Percentiles rank a stretch among this genome's conserved stretches.
Conservation (phyloP, 495 filamentous ascomycete genomes). For the Rhypophila decipiens region DNA sequence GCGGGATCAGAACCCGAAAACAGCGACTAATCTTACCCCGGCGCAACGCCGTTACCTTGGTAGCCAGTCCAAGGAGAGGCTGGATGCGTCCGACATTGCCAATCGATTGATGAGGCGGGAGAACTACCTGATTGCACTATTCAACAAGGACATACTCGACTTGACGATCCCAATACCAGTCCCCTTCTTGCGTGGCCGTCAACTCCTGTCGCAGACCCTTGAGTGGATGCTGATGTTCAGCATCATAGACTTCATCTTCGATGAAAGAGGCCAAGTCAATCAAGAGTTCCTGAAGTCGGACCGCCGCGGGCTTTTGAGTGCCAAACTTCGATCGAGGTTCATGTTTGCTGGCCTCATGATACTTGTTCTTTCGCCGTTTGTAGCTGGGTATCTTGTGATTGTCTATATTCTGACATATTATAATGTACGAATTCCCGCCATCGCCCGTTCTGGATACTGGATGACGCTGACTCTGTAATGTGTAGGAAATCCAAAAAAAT, state of each 20-base stretch:
- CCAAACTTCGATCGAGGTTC: conserved; percentile 67
- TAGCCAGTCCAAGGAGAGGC: conserved; percentile 85
- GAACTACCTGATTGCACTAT: conserved; percentile 91
- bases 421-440: conserved; percentile 50
- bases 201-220: conserved; percentile 71
- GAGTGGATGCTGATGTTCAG: conserved; percentile 86
- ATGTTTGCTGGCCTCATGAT: conserved; percentile 79
- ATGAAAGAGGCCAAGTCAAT: conserved; percentile 74
- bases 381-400: conserved; percentile 73
- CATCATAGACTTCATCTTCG: conserved; percentile 91
- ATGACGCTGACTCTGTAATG: conserved; percentile 8
- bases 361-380: conserved; percentile 74
- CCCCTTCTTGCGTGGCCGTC: conserved; percentile 71
- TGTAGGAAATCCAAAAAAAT: conserved; percentile 83
- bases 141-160: conserved; percentile 94
- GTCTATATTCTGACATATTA: conserved; percentile 91
- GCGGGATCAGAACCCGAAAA: conserved; percentile 79
- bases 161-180: conserved; percentile 77
- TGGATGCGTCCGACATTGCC: conserved; percentile 95
- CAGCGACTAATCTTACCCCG: conserved; percentile 54
- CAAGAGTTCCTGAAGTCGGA: conserved; percentile 76
- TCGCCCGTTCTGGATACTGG: neutral
- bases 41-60: conserved; percentile 61
- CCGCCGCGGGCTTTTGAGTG: conserved; percentile 71
- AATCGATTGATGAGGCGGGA: conserved; percentile 95